phyloP scores from a whole-genome alignment of 805 yeast species.

The Candida montana region DNA sequence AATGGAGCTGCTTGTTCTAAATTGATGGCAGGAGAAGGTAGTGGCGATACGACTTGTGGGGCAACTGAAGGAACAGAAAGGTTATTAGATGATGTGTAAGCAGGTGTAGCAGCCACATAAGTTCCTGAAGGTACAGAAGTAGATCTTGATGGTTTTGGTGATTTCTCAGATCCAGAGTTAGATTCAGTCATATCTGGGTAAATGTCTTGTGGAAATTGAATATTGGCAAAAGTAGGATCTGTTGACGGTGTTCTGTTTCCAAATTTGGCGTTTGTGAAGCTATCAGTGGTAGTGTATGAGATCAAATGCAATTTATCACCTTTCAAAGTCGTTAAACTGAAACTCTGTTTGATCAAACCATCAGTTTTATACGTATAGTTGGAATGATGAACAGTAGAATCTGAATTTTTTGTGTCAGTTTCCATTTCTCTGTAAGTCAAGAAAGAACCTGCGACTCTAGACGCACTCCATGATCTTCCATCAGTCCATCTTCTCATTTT shows the following conservation, averaged over 20 bases:
- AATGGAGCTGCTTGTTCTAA: not conserved
- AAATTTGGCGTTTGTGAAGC: slow-evolving; percentile 25
- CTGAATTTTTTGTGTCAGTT: slow-evolving; percentile 4
- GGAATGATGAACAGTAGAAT: slow-evolving; percentile 3
- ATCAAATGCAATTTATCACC: slow-evolving; percentile 57
- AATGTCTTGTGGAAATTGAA: slow-evolving; percentile 30
- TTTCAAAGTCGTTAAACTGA: slow-evolving; percentile 48
- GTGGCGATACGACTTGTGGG: slow-evolving; percentile 5
- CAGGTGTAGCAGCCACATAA: slow-evolving; percentile 5
- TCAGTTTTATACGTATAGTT: slow-evolving; percentile 36
- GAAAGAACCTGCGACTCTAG: slow-evolving; percentile 61
- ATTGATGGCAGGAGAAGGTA: not conserved
- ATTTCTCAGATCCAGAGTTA: slow-evolving; percentile 1
- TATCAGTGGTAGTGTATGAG: slow-evolving; percentile 39
- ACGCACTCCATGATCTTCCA: slow-evolving; percentile 68
- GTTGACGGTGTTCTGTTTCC: slow-evolving; percentile 35
- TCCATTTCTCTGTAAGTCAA: slow-evolving; percentile 61
- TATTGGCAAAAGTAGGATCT: slow-evolving; percentile 30
- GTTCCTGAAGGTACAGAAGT: slow-evolving; percentile 1
- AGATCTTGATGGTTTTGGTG: not conserved
- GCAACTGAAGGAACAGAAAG: slow-evolving; percentile 8
- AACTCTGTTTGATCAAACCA: slow-evolving; percentile 63
- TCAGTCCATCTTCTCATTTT: slow-evolving; percentile 79
- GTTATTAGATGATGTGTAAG: slow-evolving; percentile 6
- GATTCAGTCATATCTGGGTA: slow-evolving; percentile 25